Conservation (phyloP, 345 rosid genomes). For the Acer negundo region DNA sequence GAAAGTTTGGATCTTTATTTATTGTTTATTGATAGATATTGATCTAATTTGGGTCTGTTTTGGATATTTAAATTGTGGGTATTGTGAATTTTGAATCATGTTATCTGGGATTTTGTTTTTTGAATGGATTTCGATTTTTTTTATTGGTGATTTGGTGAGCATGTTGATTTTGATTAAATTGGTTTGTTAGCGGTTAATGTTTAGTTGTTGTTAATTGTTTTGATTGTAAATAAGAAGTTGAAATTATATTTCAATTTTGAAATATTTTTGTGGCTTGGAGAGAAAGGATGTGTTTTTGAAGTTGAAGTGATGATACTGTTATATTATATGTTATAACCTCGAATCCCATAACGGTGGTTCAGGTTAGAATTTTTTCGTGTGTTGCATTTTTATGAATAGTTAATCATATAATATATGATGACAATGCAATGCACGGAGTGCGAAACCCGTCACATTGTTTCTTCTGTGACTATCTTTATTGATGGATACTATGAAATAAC, state of each 20-base stretch:
- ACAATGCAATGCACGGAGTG: no score
- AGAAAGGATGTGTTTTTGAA: background rate
- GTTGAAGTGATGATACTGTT: background rate
- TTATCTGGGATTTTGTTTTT: background rate
- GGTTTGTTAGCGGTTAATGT: no score
- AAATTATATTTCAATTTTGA: background rate
- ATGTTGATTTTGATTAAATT: constrained; percentile 4
- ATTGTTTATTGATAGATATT: background rate
- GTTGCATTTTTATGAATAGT: no score
- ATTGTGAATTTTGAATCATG: background rate
- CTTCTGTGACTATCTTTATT: no score
- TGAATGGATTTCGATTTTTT: background rate
- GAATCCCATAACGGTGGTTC: no score
- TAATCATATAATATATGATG: no score
- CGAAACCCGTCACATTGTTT: no score
- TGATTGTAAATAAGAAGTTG: background rate
- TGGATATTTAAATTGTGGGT: background rate
- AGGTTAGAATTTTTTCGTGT: no score
- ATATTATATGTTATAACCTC: no score
- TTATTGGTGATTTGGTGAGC: background rate
- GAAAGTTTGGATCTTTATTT: background rate
- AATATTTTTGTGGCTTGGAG: background rate
- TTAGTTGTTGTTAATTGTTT: no score
- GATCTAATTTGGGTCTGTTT: background rate
- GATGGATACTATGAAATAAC: no score